phyloP scores from a whole-genome alignment of 257 asterid species.

The Nicotiana noctiflora region DNA sequence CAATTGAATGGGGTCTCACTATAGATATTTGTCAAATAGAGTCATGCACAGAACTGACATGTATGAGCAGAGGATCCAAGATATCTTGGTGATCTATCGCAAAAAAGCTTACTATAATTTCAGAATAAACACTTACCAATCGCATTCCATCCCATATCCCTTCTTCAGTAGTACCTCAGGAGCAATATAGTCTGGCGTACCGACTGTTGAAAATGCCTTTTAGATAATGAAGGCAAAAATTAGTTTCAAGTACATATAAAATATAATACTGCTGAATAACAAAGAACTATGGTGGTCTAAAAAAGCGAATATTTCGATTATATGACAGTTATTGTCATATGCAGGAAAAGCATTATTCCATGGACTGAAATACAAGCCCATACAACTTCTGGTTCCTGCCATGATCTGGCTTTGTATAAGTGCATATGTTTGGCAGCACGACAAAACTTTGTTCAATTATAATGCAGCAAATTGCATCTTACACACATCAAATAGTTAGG shows the following conservation, averaged over 20 bases:
- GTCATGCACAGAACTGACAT: not conserved
- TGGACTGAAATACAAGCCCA: not conserved
- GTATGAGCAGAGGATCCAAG: not conserved
- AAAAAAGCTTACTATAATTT: not conserved
- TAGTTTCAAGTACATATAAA: not conserved
- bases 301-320: not conserved
- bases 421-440: not conserved
- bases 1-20: not conserved
- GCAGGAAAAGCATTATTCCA: not conserved
- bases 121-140: conserved; percentile 56
- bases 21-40: not conserved
- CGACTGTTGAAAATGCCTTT: conserved; percentile 98
- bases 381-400: not conserved
- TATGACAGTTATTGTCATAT: not conserved
- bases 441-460: not conserved
- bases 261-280: not conserved
- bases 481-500: not conserved
- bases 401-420: not conserved
- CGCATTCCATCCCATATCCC: conserved; percentile 98
- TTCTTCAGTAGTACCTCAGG: conserved; percentile 95
- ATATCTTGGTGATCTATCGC: not conserved
- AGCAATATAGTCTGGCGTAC: conserved; percentile 98
- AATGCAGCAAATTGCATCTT: not conserved
- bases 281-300: not conserved
- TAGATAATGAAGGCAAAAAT: conserved; percentile 14